A percentile compares a stretch with the other conserved stretches of the same genome.
phyloP scores from a whole-genome alignment of 2,329 filamentous ascomycete genomes.

The Calonectria fujianensis region DNA sequence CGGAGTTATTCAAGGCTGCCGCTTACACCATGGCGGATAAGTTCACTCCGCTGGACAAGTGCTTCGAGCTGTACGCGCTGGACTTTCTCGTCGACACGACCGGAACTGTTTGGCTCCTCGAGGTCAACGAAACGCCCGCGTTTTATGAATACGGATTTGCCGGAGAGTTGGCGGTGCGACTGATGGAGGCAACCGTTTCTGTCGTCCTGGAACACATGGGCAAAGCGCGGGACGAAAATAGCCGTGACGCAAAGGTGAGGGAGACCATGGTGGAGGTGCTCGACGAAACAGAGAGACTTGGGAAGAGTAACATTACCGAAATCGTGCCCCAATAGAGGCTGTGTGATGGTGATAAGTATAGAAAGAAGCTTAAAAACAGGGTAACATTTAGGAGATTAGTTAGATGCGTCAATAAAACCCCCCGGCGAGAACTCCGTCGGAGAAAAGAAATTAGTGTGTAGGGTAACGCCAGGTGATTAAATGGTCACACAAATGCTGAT shows the following conservation, averaged over 20 bases:
- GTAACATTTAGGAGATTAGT: neutral
- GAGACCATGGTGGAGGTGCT: conserved; percentile 47
- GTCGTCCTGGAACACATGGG: conserved; percentile 61
- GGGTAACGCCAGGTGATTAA: neutral
- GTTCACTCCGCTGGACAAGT: conserved; percentile 61
- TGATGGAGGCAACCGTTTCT: conserved; percentile 62
- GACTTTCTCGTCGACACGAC: conserved; percentile 60
- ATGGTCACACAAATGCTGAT: neutral
- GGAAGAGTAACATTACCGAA: conserved; percentile 51
- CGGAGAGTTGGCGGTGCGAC: conserved; percentile 56
- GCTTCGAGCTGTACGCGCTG: conserved; percentile 62
- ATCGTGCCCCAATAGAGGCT: conserved; percentile 43
- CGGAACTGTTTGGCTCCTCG: conserved; percentile 60
- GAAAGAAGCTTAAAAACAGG: neutral
- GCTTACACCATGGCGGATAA: conserved; percentile 63
- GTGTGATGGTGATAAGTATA: neutral
- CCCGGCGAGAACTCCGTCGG: neutral
- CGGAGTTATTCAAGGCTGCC: conserved; percentile 59
- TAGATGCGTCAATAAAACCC: neutral
- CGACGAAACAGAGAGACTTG: conserved; percentile 46
- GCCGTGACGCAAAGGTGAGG: neutral
- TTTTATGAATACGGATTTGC: conserved; percentile 61
- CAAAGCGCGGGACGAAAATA: conserved; percentile 16
- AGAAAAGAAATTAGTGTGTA: neutral
- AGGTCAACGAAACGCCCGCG: conserved; percentile 63